These are phyloP conservation scores for Xylaria scruposa DNA, from an alignment of 495 filamentous ascomycete genomes.

Conservation along the genomic window DNA sequence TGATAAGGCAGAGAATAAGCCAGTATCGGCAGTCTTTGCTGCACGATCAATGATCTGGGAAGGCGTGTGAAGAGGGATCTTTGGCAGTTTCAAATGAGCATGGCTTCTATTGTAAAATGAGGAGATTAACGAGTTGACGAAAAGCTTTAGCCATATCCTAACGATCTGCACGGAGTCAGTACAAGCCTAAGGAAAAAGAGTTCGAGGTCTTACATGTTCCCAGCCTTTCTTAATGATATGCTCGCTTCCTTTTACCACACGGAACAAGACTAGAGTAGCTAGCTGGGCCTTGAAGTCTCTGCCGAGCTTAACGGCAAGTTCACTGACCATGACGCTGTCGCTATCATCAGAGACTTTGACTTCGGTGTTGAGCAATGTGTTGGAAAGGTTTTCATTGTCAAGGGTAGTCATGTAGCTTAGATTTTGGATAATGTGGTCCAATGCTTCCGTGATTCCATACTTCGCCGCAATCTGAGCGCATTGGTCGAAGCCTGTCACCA, in stretches of 20 bases:
- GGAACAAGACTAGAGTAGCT: slow-evolving; percentile 91
- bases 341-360: slow-evolving; percentile 89
- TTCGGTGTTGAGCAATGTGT: slow-evolving; percentile 92
- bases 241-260: slow-evolving; percentile 85
- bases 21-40: slow-evolving; percentile 74
- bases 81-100: slow-evolving; percentile 73
- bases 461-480: slow-evolving; percentile 92
- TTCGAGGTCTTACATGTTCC: slow-evolving; percentile 69
- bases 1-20: slow-evolving; percentile 90
- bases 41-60: slow-evolving; percentile 92
- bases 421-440: slow-evolving; percentile 90
- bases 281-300: slow-evolving; percentile 92
- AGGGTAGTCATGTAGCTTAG: slow-evolving; percentile 90
- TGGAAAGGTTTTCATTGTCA: slow-evolving; percentile 73
- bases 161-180: slow-evolving; percentile 65
- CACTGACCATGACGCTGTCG: slow-evolving; percentile 98
- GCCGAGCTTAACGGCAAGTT: slow-evolving; percentile 95
- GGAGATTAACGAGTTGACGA: slow-evolving; percentile 92
- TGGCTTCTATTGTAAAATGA: slow-evolving; percentile 78
- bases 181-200: slow-evolving; percentile 26
- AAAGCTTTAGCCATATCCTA: slow-evolving; percentile 92
- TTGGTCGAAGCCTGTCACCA: slow-evolving; percentile 94
- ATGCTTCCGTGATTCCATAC: slow-evolving; percentile 80
- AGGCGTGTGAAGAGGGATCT: slow-evolving; percentile 90
- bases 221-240: slow-evolving; percentile 76